Evolutionary conservation across 441 rosid genomes (phyloP).

Genomic region (Euphorbia celastroides): DNA sequence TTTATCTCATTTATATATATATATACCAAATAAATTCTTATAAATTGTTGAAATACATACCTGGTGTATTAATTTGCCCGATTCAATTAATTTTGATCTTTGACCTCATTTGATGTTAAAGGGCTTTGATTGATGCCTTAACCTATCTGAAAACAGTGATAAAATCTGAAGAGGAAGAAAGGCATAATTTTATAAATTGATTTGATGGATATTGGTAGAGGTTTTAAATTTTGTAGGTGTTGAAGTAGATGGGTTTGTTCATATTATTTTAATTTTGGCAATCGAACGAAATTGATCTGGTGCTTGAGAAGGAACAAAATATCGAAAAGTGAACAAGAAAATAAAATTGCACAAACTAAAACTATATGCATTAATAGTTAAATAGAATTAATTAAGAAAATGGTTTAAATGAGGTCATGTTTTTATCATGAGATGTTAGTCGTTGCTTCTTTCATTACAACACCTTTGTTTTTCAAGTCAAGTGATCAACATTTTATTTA

Average conservation of each 20-base stretch:
- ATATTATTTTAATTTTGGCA: too few species aligned
- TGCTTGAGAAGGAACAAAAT: too few species aligned
- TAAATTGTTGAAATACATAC: neutral
- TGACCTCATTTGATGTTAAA: neutral
- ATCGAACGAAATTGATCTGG: too few species aligned
- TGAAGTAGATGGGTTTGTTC: neutral
- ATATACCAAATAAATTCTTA: neutral
- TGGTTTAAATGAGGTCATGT: neutral
- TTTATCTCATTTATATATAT: too few species aligned
- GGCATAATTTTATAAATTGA: neutral
- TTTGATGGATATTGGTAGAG: neutral
- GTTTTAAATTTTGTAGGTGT: neutral
- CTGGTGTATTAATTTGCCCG: too few species aligned
- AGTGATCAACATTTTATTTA: constrained; percentile 6
- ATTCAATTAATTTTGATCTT: too few species aligned
- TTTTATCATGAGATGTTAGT: neutral
- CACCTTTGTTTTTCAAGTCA: constrained; percentile 5
- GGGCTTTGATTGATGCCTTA: neutral
- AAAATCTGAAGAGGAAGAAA: neutral
- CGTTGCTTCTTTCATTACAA: neutral
- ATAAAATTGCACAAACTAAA: too few species aligned
- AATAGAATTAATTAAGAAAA: too few species aligned
- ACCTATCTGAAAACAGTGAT: neutral
- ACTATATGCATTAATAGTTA: too few species aligned
- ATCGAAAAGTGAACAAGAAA: too few species aligned